Conservation (phyloP, 345 rosid species). For the Salix brachista region DNA sequence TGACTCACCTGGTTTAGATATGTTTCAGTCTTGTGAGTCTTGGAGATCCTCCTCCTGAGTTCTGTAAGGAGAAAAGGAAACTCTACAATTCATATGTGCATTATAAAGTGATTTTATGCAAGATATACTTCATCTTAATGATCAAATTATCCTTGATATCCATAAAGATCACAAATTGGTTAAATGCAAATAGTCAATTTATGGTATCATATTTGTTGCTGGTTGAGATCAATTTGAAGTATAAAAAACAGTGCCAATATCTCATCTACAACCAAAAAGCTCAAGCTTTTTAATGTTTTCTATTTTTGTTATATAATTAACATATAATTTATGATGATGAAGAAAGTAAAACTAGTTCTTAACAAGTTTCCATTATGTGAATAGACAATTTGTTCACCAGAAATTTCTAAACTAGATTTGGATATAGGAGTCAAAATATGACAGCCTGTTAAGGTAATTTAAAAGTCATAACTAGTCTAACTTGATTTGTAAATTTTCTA, state of each 20-base stretch:
- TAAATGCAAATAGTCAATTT: neutral
- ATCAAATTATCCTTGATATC: neutral
- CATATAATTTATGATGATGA: neutral
- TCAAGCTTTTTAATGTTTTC: neutral
- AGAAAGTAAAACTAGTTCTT: neutral
- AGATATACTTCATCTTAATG: slow-evolving; percentile 1
- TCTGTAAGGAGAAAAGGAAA: slow-evolving; percentile 40
- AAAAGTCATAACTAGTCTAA: neutral
- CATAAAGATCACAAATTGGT: neutral
- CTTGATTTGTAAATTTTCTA: neutral
- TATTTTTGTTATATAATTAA: neutral
- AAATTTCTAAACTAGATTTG: neutral
- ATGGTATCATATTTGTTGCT: neutral
- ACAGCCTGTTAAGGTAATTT: neutral
- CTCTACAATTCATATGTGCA: slow-evolving; percentile 6
- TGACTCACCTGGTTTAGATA: slow-evolving; percentile 51
- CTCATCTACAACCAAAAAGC: neutral
- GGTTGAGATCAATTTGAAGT: neutral
- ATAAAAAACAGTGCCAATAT: neutral
- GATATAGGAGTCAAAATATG: neutral
- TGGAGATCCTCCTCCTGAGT: slow-evolving; percentile 52
- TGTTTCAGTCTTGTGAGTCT: slow-evolving; percentile 37
- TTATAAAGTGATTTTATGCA: neutral
- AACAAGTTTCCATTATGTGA: neutral
- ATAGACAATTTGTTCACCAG: neutral